phyloP scores from a whole-genome alignment of 768 basidiomycete genomes.

The Mycena chlorophos region DNA sequence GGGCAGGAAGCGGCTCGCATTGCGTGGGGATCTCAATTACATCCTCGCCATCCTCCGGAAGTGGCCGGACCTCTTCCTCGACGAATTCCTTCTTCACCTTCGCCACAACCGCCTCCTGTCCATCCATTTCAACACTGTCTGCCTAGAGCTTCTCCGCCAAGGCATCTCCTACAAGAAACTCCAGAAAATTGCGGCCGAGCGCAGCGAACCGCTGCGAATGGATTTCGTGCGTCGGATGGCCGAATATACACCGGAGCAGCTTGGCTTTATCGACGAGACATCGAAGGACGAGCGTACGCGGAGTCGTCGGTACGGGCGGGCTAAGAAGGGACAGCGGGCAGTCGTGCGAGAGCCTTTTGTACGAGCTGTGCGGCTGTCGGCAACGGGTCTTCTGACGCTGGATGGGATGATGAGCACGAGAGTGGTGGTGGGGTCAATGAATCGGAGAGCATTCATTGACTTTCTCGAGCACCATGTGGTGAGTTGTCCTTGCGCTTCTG shows the following conservation, averaged over 20 bases:
- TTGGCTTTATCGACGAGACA: too few relatives aligned
- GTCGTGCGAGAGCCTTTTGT: slow-evolving; percentile 30
- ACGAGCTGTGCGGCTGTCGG: slow-evolving; percentile 26
- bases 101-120: slow-evolving; percentile 33
- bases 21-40: slow-evolving; percentile 25
- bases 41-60: slow-evolving; percentile 22
- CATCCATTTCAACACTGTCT: slow-evolving; percentile 35
- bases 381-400: slow-evolving; percentile 28
- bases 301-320: slow-evolving; percentile 17
- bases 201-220: slow-evolving; percentile 26
- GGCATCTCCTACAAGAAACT: slow-evolving; percentile 32
- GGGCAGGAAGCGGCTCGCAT: slow-evolving; percentile 1
- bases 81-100: slow-evolving; percentile 32
- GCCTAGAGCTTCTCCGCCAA: slow-evolving; percentile 28
- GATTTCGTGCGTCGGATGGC: slow-evolving; percentile 31
- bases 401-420: slow-evolving; percentile 32
- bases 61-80: slow-evolving; percentile 35
- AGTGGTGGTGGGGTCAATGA: slow-evolving; percentile 33
- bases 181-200: slow-evolving; percentile 33
- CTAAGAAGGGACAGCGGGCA: slow-evolving; percentile 26
- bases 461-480: slow-evolving; percentile 30
- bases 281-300: too few relatives aligned
- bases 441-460: slow-evolving; percentile 21
- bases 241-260: slow-evolving; percentile 31
- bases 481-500: slow-evolving; percentile 4